phyloP scores from a whole-genome alignment of 2,329 filamentous ascomycete species.

The Alternaria rosae region DNA sequence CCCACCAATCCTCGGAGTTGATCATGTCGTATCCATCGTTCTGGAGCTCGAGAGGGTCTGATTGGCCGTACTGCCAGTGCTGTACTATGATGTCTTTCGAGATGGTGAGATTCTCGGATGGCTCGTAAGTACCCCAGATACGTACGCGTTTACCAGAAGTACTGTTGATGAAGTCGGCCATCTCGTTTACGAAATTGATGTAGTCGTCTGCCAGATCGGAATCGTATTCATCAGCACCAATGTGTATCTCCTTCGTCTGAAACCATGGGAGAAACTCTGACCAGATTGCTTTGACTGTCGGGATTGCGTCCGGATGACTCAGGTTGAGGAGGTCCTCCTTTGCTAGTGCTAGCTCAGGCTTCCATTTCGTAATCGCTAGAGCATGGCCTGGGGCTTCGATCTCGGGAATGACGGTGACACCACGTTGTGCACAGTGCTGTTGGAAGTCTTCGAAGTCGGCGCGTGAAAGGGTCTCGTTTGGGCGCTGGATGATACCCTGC shows the following conservation, averaged over 20 bases:
- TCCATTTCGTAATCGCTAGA: constrained; percentile 50
- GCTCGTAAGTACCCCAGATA: constrained; percentile 56
- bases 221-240: constrained; percentile 51
- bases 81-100: constrained; percentile 54
- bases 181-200: constrained; percentile 49
- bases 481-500: constrained; percentile 43
- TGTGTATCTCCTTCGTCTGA: constrained; percentile 48
- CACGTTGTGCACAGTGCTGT: constrained; percentile 42
- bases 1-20: constrained; percentile 62
- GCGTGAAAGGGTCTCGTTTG: constrained; percentile 47
- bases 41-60: constrained; percentile 54
- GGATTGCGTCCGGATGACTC: constrained; percentile 45
- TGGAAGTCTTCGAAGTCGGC: constrained; percentile 48
- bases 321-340: constrained; percentile 50
- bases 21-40: constrained; percentile 50
- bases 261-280: constrained; percentile 51
- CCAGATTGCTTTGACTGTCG: constrained; percentile 49
- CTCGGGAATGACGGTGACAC: constrained; percentile 48
- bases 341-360: constrained; percentile 46
- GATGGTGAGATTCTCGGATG: constrained; percentile 50
- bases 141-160: constrained; percentile 43
- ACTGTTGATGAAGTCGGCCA: constrained; percentile 41
- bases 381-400: constrained; percentile 50
- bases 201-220: constrained; percentile 46
- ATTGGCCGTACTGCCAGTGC: constrained; percentile 60